phyloP scores from a whole-genome alignment of 768 basidiomycete genomes.

The Ephemerocybe angulata region DNA sequence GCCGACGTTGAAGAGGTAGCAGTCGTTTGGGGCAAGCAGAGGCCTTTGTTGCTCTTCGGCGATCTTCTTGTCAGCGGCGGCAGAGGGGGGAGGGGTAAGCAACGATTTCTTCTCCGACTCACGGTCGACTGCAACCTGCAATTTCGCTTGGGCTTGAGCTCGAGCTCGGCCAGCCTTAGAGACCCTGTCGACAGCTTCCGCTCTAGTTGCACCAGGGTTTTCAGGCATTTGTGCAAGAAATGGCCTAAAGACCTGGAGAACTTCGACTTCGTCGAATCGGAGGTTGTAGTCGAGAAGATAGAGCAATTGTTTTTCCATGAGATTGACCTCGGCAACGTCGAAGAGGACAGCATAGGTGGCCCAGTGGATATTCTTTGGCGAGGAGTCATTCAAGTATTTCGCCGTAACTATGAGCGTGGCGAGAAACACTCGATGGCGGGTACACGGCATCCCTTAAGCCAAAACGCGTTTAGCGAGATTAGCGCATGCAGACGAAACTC shows the following conservation, averaged over 20 bases:
- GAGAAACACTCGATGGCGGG: constrained; percentile 92
- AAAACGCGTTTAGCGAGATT: constrained; percentile 1
- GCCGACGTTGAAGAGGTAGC: constrained; percentile 4
- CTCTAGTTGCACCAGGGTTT: constrained; percentile 34
- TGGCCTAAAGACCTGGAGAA: constrained; percentile 65
- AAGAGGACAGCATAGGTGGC: constrained; percentile 71
- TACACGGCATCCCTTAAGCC: constrained; percentile 74
- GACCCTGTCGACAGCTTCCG: constrained; percentile 51
- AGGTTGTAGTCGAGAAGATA: constrained; percentile 91
- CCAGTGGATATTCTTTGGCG: constrained; percentile 96
- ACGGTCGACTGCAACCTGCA: constrained; percentile 13
- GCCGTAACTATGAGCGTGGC: constrained; percentile 93
- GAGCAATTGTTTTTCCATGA: constrained; percentile 97
- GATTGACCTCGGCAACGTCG: constrained; percentile 77
- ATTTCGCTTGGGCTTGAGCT: constrained; percentile 30
- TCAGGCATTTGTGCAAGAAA: constrained; percentile 44
- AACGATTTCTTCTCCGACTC: constrained; percentile 15
- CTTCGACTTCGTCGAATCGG: constrained; percentile 82
- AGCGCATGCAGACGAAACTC: neutral
- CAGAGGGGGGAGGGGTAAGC: neutral
- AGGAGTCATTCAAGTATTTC: constrained; percentile 97
- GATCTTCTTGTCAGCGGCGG: neutral
- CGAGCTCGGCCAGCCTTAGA: constrained; percentile 48
- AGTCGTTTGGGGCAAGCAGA: neutral
- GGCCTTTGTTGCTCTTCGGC: neutral